phyloP scores from a whole-genome alignment of 1,284 basidiomycete species.

The Fomes fomentarius region DNA sequence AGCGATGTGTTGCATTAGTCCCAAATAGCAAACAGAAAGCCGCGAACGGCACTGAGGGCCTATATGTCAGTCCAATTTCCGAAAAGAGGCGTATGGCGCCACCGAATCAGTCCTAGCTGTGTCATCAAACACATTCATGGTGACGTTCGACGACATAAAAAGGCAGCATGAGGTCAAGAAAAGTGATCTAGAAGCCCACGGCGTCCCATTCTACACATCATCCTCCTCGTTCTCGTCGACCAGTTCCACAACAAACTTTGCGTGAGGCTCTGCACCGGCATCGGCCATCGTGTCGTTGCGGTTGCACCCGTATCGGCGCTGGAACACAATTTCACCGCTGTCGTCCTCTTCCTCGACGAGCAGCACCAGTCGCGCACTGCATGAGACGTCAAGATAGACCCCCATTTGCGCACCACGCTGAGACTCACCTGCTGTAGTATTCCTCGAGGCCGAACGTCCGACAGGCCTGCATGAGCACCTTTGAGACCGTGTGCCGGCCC shows the following conservation, averaged over 20 bases:
- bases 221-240: slow-evolving; percentile 7
- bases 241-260: slow-evolving; percentile 24
- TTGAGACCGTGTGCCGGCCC: slow-evolving; percentile 29
- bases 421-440: slow-evolving; percentile 20
- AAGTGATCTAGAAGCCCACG: too few relatives aligned
- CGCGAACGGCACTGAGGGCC: too few relatives aligned
- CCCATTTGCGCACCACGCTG: neutral
- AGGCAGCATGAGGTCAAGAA: too few relatives aligned
- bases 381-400: neutral
- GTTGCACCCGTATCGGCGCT: slow-evolving; percentile 17
- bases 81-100: too few relatives aligned
- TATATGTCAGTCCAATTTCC: too few relatives aligned
- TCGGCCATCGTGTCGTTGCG: slow-evolving; percentile 25
- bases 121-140: too few relatives aligned
- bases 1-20: too few relatives aligned
- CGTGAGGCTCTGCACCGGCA: slow-evolving; percentile 24
- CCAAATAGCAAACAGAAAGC: too few relatives aligned
- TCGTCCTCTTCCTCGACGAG: slow-evolving; percentile 21
- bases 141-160: too few relatives aligned
- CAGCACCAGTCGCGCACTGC: slow-evolving; percentile 23
- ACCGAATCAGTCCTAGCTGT: too few relatives aligned
- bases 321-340: slow-evolving; percentile 11
- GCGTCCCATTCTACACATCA: too few relatives aligned
- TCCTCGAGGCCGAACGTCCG: slow-evolving; percentile 31
- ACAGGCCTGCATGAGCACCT: slow-evolving; percentile 33